These are phyloP conservation scores for Backusella sp. DNA, from an alignment of 192 early-diverging fungal species.

Conservation along the genomic window DNA sequence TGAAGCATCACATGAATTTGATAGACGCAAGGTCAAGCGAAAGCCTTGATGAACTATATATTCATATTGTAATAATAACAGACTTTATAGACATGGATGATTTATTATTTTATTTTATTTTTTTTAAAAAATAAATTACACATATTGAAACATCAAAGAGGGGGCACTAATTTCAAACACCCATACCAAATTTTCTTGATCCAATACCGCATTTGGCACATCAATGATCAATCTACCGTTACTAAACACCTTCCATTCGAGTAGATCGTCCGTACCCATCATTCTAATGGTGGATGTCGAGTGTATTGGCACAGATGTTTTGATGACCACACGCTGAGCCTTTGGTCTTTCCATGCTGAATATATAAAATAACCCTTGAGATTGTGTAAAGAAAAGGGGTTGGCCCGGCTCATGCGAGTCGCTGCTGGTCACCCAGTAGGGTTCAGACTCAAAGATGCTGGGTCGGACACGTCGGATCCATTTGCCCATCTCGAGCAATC, in stretches of 20 bases:
- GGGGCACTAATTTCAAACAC: conserved; percentile 13
- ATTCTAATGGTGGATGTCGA: neutral
- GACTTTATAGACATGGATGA: too few relatives aligned
- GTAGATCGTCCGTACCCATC: neutral
- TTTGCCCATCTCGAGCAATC: conserved; percentile 5
- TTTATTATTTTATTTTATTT: too few relatives aligned
- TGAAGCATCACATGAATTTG: conserved; percentile 76
- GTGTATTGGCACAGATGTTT: conserved; percentile 6
- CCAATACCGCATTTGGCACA: neutral
- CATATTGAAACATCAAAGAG: too few relatives aligned
- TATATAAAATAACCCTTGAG: conserved; percentile 3
- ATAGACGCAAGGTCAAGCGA: conserved; percentile 42
- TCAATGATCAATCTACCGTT: conserved; percentile 14
- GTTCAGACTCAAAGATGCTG: conserved; percentile 12
- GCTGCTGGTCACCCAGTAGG: conserved; percentile 11
- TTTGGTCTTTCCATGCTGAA: conserved; percentile 6
- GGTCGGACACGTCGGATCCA: conserved; percentile 7
- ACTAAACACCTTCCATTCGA: conserved; percentile 11
- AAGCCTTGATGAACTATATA: neutral
- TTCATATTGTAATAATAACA: neutral
- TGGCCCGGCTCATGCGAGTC: conserved; percentile 3
- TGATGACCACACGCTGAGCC: neutral
- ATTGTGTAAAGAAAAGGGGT: conserved; percentile 4
- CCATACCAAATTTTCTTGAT: conserved; percentile 7
- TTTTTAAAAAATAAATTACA: too few relatives aligned